Conservation (phyloP, 1,139 yeast species). For the Pichia sp. region DNA sequence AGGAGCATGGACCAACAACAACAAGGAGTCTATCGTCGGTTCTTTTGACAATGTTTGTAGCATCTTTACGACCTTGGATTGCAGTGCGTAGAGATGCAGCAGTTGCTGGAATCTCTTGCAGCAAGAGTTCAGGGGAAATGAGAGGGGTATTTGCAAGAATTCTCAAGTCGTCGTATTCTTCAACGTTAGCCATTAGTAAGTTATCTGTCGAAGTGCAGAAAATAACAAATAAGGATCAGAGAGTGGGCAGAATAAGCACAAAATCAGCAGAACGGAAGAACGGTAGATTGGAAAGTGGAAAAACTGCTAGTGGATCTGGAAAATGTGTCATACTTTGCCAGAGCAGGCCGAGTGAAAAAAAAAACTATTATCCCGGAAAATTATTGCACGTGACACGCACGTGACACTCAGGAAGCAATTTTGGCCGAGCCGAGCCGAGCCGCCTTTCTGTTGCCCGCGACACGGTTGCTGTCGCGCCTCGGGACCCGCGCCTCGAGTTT, state of each 20-base stretch:
- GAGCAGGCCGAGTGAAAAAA: neutral
- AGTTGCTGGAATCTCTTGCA: conserved; percentile 69
- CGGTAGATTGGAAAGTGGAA: neutral
- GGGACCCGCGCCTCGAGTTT: too few relatives aligned
- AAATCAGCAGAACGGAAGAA: neutral
- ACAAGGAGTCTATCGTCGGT: conserved; percentile 70
- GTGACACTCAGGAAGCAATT: too few relatives aligned
- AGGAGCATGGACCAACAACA: conserved; percentile 92
- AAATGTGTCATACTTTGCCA: neutral
- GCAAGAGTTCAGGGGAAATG: conserved; percentile 79
- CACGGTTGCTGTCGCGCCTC: too few relatives aligned
- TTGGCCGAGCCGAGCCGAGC: neutral
- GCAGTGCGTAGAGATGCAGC: conserved; percentile 59
- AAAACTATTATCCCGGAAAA: neutral
- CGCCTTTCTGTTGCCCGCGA: too few relatives aligned
- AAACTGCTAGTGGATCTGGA: neutral
- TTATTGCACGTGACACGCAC: too few relatives aligned
- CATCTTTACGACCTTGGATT: conserved; percentile 66
- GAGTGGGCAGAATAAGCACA: neutral
- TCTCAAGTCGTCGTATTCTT: conserved; percentile 81
- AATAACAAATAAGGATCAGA: neutral
- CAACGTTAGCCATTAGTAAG: conserved; percentile 23
- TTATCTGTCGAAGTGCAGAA: neutral
- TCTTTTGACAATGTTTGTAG: conserved; percentile 63
- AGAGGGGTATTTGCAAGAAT: conserved; percentile 87